Conservation (phyloP, 441 rosid species). For the Aquilaria agallochum region DNA sequence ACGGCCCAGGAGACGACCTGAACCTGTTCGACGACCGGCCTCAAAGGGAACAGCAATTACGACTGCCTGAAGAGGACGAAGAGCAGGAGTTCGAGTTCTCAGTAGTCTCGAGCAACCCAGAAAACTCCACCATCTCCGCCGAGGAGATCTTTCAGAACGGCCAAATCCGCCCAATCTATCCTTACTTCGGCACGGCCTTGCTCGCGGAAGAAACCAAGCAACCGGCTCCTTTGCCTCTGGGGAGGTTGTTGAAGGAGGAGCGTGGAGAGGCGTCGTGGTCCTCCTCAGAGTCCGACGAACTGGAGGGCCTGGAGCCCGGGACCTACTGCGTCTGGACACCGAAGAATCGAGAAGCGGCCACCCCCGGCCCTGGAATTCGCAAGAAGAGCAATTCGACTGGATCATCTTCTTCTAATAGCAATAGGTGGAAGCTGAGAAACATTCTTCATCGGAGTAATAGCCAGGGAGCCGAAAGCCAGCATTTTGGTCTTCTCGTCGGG, state of each 20-base stretch:
- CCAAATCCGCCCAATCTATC: slow-evolving; percentile 62
- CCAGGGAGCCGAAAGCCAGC: slow-evolving; percentile 37
- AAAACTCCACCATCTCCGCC: slow-evolving; percentile 44
- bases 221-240: slow-evolving; percentile 31
- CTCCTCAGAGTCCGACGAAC: slow-evolving; percentile 56
- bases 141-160: slow-evolving; percentile 86
- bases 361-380: slow-evolving; percentile 16
- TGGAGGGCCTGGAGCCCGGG: slow-evolving; percentile 42
- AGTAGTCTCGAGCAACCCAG: slow-evolving; percentile 29
- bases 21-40: not conserved
- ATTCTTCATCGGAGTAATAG: slow-evolving; percentile 56
- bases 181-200: slow-evolving; percentile 31
- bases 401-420: slow-evolving; percentile 45
- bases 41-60: not conserved
- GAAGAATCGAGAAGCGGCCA: slow-evolving; percentile 11
- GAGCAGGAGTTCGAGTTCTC: slow-evolving; percentile 58
- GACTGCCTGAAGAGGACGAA: slow-evolving; percentile 3
- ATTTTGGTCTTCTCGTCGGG: slow-evolving; percentile 37
- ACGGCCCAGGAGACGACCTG: not conserved
- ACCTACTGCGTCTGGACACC: slow-evolving; percentile 77
- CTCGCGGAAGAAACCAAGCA: slow-evolving; percentile 8
- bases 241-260: slow-evolving; percentile 51
- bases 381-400: slow-evolving; percentile 75
- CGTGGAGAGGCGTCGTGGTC: slow-evolving; percentile 39
- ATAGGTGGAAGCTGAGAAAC: slow-evolving; percentile 66